Evolutionary conservation across 345 rosid species (phyloP), one percentile per base, ranked within the genome.

Genomic region (Linum trigynum): DNA sequence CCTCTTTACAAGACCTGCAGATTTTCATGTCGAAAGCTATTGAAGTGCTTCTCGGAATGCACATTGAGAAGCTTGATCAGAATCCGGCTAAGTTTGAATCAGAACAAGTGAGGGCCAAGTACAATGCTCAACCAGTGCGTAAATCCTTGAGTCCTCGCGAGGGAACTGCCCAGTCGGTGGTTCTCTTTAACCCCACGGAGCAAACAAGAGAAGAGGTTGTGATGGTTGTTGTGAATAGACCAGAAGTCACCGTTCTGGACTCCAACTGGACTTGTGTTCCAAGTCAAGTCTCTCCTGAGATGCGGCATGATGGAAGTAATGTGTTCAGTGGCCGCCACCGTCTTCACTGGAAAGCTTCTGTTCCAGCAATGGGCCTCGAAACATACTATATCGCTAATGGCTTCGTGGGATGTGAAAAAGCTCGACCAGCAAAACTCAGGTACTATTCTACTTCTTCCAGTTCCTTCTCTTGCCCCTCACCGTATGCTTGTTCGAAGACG

Each of bases 1-100:
- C 89, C 45, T 94, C 97, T 55, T 72, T 94, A 72, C 88, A 82
- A 74, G 95, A 94, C 76, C 78, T 91, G 79, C 95, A 91, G 72
- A 82, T 89, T 65, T 94, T 91, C 81, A 94, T 94, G 96, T 84
- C 99, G 71, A 94, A 91, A 75, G 95, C 95, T 56, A 82, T 94
- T 45, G 97, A 94, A 76, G 80, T 85, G 36, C 83, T 94, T 57
- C 88, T 94, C 66, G 96, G 96, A 57, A 72, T 84, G 51, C 96
- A 82, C 63, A 89, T 87, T 53, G 99, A 88, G 64, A 94, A 85
- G 69, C 81, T 83, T 38, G 96, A 94, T 71, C 91, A 82, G 2
- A 77, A 57, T 39, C 90, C 92, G 38, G 78, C 95, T 14, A 85
- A 84, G 62, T 91, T 88, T 63, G 95, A 90, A 80, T 85, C 95